Evolutionary conservation across 2,329 filamentous ascomycete species (phyloP).

Genomic region (Neocatenulostroma microsporum): DNA sequence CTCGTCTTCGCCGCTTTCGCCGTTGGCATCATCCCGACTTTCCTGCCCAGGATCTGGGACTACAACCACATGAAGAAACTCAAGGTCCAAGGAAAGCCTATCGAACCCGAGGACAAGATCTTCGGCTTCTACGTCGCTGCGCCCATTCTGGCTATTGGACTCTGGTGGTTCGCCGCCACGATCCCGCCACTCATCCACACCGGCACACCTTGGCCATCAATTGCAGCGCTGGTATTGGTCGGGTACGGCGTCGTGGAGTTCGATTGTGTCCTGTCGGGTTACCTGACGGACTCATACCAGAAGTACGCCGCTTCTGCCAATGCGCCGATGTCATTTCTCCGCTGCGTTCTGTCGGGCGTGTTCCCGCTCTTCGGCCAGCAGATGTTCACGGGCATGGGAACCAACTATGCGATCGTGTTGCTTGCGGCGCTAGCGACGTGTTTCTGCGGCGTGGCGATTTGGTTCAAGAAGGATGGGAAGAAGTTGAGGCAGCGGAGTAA

Average conservation of each 20-base stretch:
- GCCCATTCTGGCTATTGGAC: slow-evolving; percentile 36
- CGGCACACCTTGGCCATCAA: slow-evolving; percentile 14
- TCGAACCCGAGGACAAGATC: slow-evolving; percentile 43
- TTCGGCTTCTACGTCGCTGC: slow-evolving; percentile 41
- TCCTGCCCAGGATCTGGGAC: slow-evolving; percentile 40
- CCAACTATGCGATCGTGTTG: slow-evolving; percentile 35
- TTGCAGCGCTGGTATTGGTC: slow-evolving; percentile 32
- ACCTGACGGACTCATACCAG: slow-evolving; percentile 40
- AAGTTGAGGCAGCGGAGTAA: slow-evolving; percentile 30
- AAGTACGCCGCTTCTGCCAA: slow-evolving; percentile 40
- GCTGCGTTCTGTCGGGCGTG: slow-evolving; percentile 32
- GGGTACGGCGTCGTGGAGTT: slow-evolving; percentile 45
- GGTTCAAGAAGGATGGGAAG: slow-evolving; percentile 35
- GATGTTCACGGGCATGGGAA: slow-evolving; percentile 35
- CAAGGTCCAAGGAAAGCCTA: slow-evolving; percentile 14
- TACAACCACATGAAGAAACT: slow-evolving; percentile 26
- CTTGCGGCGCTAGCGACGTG: slow-evolving; percentile 36
- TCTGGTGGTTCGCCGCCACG: slow-evolving; percentile 44
- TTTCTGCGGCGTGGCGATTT: slow-evolving; percentile 33
- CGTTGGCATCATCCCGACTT: slow-evolving; percentile 43
- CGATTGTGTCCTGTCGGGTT: slow-evolving; percentile 35
- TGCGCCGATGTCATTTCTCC: slow-evolving; percentile 35
- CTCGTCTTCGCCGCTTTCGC: slow-evolving; percentile 52
- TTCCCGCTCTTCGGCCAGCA: slow-evolving; percentile 36
- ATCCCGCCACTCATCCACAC: slow-evolving; percentile 33